Conservation (phyloP, 2,329 filamentous ascomycete genomes). For the Xylaria digitata region DNA sequence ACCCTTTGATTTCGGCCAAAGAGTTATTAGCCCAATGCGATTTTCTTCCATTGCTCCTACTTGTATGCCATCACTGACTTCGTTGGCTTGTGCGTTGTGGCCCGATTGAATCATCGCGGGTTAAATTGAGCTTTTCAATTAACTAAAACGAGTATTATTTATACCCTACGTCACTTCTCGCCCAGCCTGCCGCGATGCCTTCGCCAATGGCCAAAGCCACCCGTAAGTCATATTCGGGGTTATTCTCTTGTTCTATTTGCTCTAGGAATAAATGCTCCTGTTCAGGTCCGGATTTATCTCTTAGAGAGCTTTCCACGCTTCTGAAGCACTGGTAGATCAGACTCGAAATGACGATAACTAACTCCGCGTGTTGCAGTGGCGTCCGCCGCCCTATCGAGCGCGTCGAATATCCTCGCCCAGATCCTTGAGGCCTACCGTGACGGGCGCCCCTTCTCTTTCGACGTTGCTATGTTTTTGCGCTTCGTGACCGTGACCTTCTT, state of each 20-base stretch:
- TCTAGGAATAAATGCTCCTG: no score
- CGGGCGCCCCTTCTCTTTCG: conserved; percentile 57
- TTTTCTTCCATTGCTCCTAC: conserved; percentile 9
- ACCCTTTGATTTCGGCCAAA: conserved; percentile 12
- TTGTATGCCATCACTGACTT: conserved; percentile 24
- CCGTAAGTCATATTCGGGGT: conserved; percentile 7
- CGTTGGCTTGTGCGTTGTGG: conserved; percentile 31
- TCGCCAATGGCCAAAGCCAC: conserved; percentile 65
- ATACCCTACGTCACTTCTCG: background rate
- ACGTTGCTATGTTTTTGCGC: conserved; percentile 61
- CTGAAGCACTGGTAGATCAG: background rate
- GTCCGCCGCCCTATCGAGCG: conserved; percentile 62
- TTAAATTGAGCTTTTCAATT: background rate
- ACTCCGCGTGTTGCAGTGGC: conserved; percentile 52
- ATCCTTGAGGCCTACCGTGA: conserved; percentile 62
- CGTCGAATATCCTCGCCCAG: conserved; percentile 67
- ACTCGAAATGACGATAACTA: background rate
- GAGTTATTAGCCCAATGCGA: conserved; percentile 27
- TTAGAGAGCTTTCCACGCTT: no score
- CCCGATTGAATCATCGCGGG: conserved; percentile 28
- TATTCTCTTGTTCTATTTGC: background rate
- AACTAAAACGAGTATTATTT: background rate
- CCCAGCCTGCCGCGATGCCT: conserved; percentile 51
- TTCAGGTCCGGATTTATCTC: background rate
- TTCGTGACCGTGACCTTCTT: conserved; percentile 66